Conservation (phyloP, 106 monocot genomes). For the Chionographis japonica region DNA sequence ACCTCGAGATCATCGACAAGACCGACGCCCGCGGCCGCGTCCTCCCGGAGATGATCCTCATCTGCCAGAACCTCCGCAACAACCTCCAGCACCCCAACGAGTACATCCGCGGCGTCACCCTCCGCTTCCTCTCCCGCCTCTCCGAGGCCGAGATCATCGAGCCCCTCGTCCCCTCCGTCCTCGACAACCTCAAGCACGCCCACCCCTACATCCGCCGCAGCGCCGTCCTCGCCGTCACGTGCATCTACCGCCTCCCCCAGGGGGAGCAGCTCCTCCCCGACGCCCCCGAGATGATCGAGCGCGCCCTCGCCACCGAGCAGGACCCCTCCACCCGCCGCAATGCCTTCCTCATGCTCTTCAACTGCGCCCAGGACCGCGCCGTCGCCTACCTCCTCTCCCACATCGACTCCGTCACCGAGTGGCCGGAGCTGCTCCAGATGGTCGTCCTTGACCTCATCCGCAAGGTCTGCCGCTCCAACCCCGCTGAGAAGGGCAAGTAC, state of each 20-base stretch:
- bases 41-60: constrained; percentile 81
- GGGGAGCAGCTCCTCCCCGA: constrained; percentile 67
- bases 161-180: constrained; percentile 58
- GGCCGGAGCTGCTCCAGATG: constrained; percentile 90
- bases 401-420: constrained; percentile 59
- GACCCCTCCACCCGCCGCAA: constrained; percentile 70
- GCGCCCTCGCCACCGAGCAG: constrained; percentile 49
- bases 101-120: constrained; percentile 76
- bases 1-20: constrained; percentile 80
- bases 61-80: constrained; percentile 76
- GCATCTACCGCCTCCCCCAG: constrained; percentile 51
- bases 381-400: constrained; percentile 59
- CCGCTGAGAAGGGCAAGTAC: constrained; percentile 68
- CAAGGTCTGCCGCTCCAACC: constrained; percentile 80
- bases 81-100: constrained; percentile 79
- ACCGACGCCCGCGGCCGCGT: constrained; percentile 59
- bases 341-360: constrained; percentile 88
- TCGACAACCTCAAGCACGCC: constrained; percentile 57
- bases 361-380: constrained; percentile 80
- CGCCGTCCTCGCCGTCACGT: constrained; percentile 48
- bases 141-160: constrained; percentile 70
- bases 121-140: constrained; percentile 66
- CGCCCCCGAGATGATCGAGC: constrained; percentile 79
- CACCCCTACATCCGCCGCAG: constrained; percentile 52
- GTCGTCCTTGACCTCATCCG: constrained; percentile 82